Evolutionary conservation across 495 filamentous ascomycete species (phyloP), one percentile per base, ranked within the genome.

Genomic region (Darksidea phi): DNA sequence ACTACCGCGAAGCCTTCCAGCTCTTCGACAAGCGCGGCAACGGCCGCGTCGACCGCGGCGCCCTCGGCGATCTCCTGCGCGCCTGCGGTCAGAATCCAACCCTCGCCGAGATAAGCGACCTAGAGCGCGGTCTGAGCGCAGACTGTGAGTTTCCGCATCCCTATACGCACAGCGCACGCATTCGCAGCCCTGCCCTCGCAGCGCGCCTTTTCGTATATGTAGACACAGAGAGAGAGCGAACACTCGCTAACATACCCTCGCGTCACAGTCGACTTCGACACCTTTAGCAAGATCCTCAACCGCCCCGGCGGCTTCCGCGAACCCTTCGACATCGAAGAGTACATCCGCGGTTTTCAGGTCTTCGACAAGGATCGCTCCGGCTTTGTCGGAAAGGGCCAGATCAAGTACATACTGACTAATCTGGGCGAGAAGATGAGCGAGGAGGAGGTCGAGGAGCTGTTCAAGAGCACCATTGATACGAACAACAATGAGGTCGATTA

Each of bases 1-100:
- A 98, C 85, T 98, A 97, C 89, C 97, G 97, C 82, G 94, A 98
- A 87, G 94, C 94, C 62, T 98, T 98, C 81, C 90, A 91, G 50
- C 90, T 98, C 71, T 98, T 97, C 82, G 94, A 98, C 80, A 96
- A 96, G 83, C 91, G 94, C 70, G 94, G 95, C 70, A 93, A 87
- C 71, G 90, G 90, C 64, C 91, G 89, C 60, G 94, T 97, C 67
- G 73, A 87, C 10, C 81, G 90, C 73, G 88, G 92, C 57, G 88
- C 86, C 54, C 84, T 98, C 17, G 94, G 94, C 28, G 95, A 98
- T 71, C 84, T 98, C 34, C 84, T 98, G 37, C 87, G 95, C 69
- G 94, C 94, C 8, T 98, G 94, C 72, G 94, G 94, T 1, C 94
- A 98, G 81, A 98, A 98, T 75, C 94, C 94, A 23, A 98, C 94